Evolutionary conservation across 345 rosid species (phyloP).

Genomic region (Turnera subulata): DNA sequence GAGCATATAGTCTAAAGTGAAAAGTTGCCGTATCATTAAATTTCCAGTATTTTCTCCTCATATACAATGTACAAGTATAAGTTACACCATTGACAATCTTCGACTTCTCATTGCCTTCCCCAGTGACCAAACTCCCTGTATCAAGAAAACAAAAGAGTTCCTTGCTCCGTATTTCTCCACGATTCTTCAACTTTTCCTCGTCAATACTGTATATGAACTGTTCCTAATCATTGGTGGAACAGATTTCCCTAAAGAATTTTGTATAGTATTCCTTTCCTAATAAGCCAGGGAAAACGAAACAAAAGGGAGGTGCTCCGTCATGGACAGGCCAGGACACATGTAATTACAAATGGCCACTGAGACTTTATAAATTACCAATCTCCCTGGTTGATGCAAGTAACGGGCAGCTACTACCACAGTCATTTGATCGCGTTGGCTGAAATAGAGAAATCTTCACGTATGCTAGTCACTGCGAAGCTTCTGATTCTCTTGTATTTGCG

Average conservation of each 20-base stretch:
- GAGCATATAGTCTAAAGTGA: neutral
- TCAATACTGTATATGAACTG: neutral
- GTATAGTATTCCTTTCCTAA: too few species aligned
- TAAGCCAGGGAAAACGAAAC: too few species aligned
- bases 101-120: neutral
- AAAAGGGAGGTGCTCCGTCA: too few species aligned
- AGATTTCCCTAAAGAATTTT: too few species aligned
- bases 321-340: too few species aligned
- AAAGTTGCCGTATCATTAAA: neutral
- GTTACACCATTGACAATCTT: too few species aligned
- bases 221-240: slow-evolving; percentile 1
- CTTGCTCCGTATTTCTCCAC: neutral
- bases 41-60: slow-evolving; percentile 4
- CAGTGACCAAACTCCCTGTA: neutral
- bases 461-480: slow-evolving; percentile 11
- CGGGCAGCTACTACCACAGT: neutral
- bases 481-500: slow-evolving; percentile 9
- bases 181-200: slow-evolving; percentile 1
- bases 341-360: too few species aligned
- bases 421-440: slow-evolving; percentile 1
- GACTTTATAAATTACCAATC: neutral
- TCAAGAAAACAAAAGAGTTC: neutral
- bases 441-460: neutral
- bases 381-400: slow-evolving; percentile 3
- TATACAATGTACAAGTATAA: slow-evolving; percentile 5